Percentiles rank a stretch among this genome's conserved stretches.
phyloP scores from a whole-genome alignment of 345 rosid genomes.

The Eucalyptus regnans region DNA sequence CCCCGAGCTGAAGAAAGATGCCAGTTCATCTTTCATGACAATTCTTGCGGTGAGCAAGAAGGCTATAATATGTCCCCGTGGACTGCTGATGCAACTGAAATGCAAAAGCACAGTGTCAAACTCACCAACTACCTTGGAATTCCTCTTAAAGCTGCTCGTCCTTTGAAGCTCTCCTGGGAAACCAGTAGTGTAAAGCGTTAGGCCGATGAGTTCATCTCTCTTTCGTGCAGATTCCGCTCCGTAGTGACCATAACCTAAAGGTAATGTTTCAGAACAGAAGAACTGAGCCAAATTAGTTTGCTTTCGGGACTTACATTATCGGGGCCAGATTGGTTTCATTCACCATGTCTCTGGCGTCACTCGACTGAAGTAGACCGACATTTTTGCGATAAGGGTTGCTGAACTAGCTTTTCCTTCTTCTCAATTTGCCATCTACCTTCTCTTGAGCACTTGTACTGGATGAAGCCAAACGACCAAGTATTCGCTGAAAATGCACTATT shows the following conservation, averaged over 20 bases:
- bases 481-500: background rate
- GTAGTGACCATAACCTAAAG: background rate
- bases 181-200: background rate
- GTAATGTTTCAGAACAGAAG: background rate
- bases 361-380: background rate
- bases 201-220: background rate
- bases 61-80: background rate
- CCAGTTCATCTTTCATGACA: background rate
- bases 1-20: background rate
- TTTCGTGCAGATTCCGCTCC: background rate
- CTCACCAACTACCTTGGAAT: background rate
- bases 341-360: background rate
- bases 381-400: background rate
- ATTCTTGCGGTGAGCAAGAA: background rate
- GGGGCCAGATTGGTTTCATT: background rate
- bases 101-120: background rate
- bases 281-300: background rate
- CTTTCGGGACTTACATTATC: background rate
- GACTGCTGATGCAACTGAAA: background rate
- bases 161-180: background rate
- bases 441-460: background rate
- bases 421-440: background rate
- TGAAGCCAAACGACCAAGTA: background rate
- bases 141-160: background rate
- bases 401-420: background rate